Evolutionary conservation across 75 land plant species (phyloP).

Genomic region (Ceratopteris richardii): DNA sequence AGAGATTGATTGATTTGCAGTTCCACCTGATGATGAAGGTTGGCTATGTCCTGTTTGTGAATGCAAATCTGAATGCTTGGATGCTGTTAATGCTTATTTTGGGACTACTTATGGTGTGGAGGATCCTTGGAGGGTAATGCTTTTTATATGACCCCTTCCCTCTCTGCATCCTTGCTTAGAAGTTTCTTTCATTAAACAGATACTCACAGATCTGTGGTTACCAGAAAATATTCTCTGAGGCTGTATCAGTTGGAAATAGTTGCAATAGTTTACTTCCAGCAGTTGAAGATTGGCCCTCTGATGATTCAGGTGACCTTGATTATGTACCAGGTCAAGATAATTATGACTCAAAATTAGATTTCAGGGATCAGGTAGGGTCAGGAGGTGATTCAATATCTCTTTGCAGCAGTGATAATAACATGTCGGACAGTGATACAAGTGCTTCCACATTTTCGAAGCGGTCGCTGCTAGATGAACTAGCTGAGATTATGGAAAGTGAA

Average conservation of each 20-base stretch:
- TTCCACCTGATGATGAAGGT: slow-evolving; percentile 90
- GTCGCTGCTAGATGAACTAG: slow-evolving; percentile 14
- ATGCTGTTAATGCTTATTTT: slow-evolving; percentile 54
- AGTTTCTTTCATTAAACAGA: too few relatives aligned
- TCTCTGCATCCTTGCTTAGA: too few relatives aligned
- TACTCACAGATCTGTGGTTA: too few relatives aligned
- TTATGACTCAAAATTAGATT: slow-evolving; percentile 12
- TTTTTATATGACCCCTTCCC: too few relatives aligned
- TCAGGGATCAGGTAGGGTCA: slow-evolving; percentile 1
- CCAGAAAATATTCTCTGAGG: slow-evolving; percentile 89
- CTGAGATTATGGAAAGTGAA: background rate
- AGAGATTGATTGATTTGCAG: slow-evolving; percentile 23
- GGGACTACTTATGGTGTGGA: slow-evolving; percentile 47
- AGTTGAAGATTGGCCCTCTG: slow-evolving; percentile 49
- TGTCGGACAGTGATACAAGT: background rate
- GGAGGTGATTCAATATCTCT: slow-evolving; percentile 4
- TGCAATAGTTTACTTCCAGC: slow-evolving; percentile 16
- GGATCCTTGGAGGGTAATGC: slow-evolving; percentile 71
- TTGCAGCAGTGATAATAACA: slow-evolving; percentile 1
- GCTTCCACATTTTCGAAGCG: slow-evolving; percentile 9
- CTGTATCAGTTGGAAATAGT: slow-evolving; percentile 40
- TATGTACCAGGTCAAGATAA: slow-evolving; percentile 56
- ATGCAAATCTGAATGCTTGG: slow-evolving; percentile 81
- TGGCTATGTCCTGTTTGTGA: slow-evolving; percentile 97
- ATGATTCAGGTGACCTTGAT: slow-evolving; percentile 95